Conservation (phyloP, 2,329 filamentous ascomycete species). For the Claviceps humidiphila region DNA sequence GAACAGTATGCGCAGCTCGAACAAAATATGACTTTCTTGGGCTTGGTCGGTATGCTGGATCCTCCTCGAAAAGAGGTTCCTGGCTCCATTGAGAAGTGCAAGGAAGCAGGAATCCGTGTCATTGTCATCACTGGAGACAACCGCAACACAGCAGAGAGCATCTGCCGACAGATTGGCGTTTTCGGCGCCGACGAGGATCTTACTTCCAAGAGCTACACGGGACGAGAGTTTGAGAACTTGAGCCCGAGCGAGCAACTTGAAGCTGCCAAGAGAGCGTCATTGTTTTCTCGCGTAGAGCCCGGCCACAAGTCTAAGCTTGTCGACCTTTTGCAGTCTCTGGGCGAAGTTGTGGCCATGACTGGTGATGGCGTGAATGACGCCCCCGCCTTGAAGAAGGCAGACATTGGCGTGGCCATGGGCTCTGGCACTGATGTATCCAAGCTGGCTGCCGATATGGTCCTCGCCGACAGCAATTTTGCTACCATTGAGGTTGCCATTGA, state of each 20-base stretch:
- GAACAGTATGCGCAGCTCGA: conserved; percentile 77
- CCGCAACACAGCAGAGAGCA: conserved; percentile 92
- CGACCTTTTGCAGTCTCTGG: conserved; percentile 82
- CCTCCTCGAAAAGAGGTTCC: conserved; percentile 88
- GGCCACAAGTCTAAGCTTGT: conserved; percentile 96
- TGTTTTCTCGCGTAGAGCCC: conserved; percentile 95
- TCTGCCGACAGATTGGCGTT: conserved; percentile 93
- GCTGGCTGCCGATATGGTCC: conserved; percentile 94
- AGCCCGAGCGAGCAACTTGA: conserved; percentile 66
- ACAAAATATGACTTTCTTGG: conserved; percentile 86
- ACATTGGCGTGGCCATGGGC: conserved; percentile 98
- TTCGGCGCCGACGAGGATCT: conserved; percentile 75
- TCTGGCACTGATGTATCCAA: conserved; percentile 95
- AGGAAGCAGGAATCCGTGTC: conserved; percentile 85
- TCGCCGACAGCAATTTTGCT: conserved; percentile 97
- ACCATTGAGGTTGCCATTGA: conserved; percentile 94
- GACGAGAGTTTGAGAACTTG: conserved; percentile 83
- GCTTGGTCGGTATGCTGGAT: conserved; percentile 91
- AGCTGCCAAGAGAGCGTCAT: conserved; percentile 70
- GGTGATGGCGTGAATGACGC: conserved; percentile 98
- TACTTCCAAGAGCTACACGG: conserved; percentile 85
- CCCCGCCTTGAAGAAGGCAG: conserved; percentile 92
- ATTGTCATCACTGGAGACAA: conserved; percentile 98
- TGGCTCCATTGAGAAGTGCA: conserved; percentile 75
- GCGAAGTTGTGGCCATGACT: conserved; percentile 97